Evolutionary conservation across 352 stramenopile genomes (phyloP).

Genomic region (Phytophthora crassamura): DNA sequence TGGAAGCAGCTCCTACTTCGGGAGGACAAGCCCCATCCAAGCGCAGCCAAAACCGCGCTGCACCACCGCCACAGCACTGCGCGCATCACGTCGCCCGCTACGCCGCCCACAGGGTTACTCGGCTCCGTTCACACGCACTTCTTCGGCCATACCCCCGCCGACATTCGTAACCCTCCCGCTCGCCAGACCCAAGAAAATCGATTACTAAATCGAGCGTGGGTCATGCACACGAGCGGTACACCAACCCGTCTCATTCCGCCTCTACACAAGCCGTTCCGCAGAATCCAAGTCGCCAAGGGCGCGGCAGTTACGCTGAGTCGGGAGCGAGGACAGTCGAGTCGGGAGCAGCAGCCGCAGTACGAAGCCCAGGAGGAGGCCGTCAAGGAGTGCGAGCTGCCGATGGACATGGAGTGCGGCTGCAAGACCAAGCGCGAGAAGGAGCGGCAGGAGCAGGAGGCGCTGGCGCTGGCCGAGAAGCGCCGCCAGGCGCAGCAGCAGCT

Average conservation of each 20-base stretch:
- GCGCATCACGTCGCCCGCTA: background rate
- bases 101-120: constrained; percentile 15
- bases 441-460: constrained; percentile 40
- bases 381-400: constrained; percentile 48
- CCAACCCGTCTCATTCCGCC: constrained; percentile 23
- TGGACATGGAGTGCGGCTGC: constrained; percentile 61
- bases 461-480: constrained; percentile 26
- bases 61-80: constrained; percentile 43
- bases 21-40: constrained; percentile 32
- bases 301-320: background rate
- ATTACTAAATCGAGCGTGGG: constrained; percentile 18
- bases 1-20: constrained; percentile 38
- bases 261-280: constrained; percentile 30
- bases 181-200: no score
- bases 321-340: no score
- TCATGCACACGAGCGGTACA: constrained; percentile 24
- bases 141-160: no score
- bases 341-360: no score
- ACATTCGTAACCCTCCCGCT: no score
- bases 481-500: background rate
- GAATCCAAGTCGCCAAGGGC: constrained; percentile 24
- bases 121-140: constrained; percentile 31
- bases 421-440: constrained; percentile 53
- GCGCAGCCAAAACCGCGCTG: constrained; percentile 14
- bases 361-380: no score